phyloP scores from a whole-genome alignment of 106 monocot genomes.

The Dioscorea dumetorum region DNA sequence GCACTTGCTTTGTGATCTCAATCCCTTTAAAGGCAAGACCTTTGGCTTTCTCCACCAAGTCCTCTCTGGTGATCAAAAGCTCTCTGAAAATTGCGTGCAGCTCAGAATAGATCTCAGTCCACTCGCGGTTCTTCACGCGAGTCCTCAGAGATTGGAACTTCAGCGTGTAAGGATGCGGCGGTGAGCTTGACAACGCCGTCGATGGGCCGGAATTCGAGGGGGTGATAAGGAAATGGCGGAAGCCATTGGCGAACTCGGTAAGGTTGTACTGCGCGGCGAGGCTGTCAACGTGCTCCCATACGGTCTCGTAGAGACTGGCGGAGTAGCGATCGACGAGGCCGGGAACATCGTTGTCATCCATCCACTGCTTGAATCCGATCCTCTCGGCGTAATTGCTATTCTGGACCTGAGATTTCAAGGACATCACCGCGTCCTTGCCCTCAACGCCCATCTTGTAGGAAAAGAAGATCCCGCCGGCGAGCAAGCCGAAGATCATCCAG shows the following conservation, averaged over 20 bases:
- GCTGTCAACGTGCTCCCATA: slow-evolving; percentile 51
- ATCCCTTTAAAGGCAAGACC: slow-evolving; percentile 45
- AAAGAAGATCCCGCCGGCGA: slow-evolving; percentile 53
- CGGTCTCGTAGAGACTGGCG: slow-evolving; percentile 44
- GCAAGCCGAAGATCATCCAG: slow-evolving; percentile 33
- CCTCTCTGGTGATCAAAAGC: slow-evolving; percentile 36
- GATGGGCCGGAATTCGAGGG: slow-evolving; percentile 1
- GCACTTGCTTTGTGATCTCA: slow-evolving; percentile 33
- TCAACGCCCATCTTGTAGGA: slow-evolving; percentile 72
- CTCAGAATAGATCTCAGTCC: slow-evolving; percentile 47
- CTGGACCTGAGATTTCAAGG: slow-evolving; percentile 51
- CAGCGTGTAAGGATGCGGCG: slow-evolving; percentile 28
- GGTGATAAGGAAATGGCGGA: slow-evolving; percentile 40
- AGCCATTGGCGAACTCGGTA: slow-evolving; percentile 42
- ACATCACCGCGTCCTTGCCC: slow-evolving; percentile 55
- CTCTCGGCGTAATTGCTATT: slow-evolving; percentile 57
- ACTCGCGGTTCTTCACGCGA: slow-evolving; percentile 35
- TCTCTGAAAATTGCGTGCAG: slow-evolving; percentile 46
- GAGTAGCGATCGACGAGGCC: slow-evolving; percentile 50
- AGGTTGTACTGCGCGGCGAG: slow-evolving; percentile 48
- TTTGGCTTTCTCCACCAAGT: slow-evolving; percentile 53
- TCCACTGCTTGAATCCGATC: slow-evolving; percentile 56
- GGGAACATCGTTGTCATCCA: slow-evolving; percentile 54
- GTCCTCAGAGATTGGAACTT: slow-evolving; percentile 31
- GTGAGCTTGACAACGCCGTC: slow-evolving; percentile 14